Evolutionary conservation across 495 filamentous ascomycete genomes (phyloP), one percentile per base, ranked within the genome.

Genomic region (Tuber melanosporum): DNA sequence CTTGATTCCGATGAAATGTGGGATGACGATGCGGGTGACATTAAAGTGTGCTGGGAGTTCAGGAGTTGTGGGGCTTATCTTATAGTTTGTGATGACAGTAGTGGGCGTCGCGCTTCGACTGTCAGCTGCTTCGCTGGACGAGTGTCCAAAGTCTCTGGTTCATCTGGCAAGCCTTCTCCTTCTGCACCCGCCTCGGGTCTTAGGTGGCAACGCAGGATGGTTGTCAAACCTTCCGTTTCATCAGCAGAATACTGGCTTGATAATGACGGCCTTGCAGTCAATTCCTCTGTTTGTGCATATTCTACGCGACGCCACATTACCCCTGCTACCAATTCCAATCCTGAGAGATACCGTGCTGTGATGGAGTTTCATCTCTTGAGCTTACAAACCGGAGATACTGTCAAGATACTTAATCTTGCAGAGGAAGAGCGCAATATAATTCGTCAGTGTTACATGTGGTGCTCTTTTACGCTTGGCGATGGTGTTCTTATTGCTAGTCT

Each of bases 301-400:
- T 73, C 81, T 15, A 83, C 81, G 26, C 71, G 81, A 20, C 74
- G 81, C 15, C 81, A 82, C n/a, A 75, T 80, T 22, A 71, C 57
- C 20, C 77, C 80, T 7, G 57, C 57, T 8, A 36, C 57, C 4
- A 19, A 14, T 15, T 36, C 57, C 7, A 19, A 45, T 15, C 32
- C 17, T 15, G 72, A 47, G 17, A 52, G 41, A 17, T 62, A 76
- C 26, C 81, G 66, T 41, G 75, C 75, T 45, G 79, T 81, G 22
- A 81, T 82, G 80, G 80, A 82, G 41, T 82, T 82, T 39, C 75
- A 82, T 43, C 74, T 82, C 41, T 74, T 82, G 36, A 81, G 79
- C 14, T 66, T 81, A 14, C 71, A 44, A 32, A 82, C 80, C 8
- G 80, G 80, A 4, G 79, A 82, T 44, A 82, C 79, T 9, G 75